Conservation (phyloP, 495 filamentous ascomycete species). For the Penicillium antarcticum region DNA sequence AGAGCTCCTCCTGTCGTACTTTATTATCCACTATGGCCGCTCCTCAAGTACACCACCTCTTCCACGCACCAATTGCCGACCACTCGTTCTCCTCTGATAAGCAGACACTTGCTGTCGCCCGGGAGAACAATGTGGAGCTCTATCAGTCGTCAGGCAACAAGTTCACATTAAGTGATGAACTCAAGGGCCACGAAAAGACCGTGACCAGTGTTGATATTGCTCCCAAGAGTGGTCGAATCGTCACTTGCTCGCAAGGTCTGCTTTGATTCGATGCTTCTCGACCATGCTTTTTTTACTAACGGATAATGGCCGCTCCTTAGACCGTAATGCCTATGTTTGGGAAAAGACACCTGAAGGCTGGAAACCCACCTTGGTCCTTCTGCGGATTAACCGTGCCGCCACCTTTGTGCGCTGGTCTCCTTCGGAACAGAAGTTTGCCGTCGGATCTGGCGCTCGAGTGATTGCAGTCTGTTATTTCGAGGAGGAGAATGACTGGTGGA, state of each 20-base stretch:
- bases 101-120: conserved; percentile 83
- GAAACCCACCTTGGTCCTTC: conserved; percentile 95
- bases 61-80: conserved; percentile 93
- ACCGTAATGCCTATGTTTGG: conserved; percentile 98
- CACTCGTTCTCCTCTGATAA: conserved; percentile 96
- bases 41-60: conserved; percentile 93
- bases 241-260: conserved; percentile 93
- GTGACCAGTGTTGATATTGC: conserved; percentile 97
- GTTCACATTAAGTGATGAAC: conserved; percentile 83
- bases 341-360: conserved; percentile 86
- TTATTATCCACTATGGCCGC: conserved; percentile 58
- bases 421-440: conserved; percentile 94
- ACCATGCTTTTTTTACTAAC: neutral
- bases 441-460: conserved; percentile 90
- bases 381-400: conserved; percentile 94
- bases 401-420: conserved; percentile 98
- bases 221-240: conserved; percentile 82
- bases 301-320: conserved; percentile 40
- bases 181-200: conserved; percentile 94
- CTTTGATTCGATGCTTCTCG: neutral
- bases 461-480: conserved; percentile 99
- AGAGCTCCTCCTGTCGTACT: conserved; percentile 97
- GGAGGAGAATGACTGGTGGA: conserved; percentile 99
- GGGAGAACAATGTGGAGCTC: conserved; percentile 88
- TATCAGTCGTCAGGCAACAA: conserved; percentile 70